A percentile compares a stretch with the other conserved stretches of the same genome.
phyloP scores from a whole-genome alignment of 768 basidiomycete genomes.

The Pleurotus sapidus region DNA sequence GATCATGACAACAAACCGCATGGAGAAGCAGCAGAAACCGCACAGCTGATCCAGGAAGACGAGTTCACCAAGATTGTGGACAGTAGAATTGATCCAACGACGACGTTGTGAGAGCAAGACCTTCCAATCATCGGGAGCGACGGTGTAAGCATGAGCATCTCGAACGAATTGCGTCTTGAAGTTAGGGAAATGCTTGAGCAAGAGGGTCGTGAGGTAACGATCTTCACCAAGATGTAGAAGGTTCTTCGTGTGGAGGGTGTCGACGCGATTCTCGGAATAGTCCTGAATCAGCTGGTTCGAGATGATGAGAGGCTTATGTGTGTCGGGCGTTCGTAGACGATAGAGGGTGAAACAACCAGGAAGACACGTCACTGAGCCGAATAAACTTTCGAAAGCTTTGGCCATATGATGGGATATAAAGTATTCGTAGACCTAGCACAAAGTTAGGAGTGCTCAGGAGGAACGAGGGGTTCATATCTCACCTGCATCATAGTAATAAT shows the following conservation, averaged over 20 bases:
- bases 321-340: slow-evolving; percentile 91
- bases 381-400: slow-evolving; percentile 95
- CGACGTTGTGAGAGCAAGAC: slow-evolving; percentile 93
- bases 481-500: slow-evolving; percentile 98
- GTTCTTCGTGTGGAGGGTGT: slow-evolving; percentile 99
- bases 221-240: slow-evolving; percentile 97
- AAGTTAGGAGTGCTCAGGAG: neutral
- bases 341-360: slow-evolving; percentile 99
- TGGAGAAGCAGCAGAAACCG: slow-evolving; percentile 98
- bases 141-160: slow-evolving; percentile 91
- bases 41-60: slow-evolving; percentile 89
- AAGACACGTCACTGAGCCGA: slow-evolving; percentile 97
- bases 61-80: slow-evolving; percentile 94
- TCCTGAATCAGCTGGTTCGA: slow-evolving; percentile 88
- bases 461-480: slow-evolving; percentile 13
- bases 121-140: slow-evolving; percentile 95
- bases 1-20: slow-evolving; percentile 98
- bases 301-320: slow-evolving; percentile 91
- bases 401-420: slow-evolving; percentile 99
- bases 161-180: slow-evolving; percentile 96
- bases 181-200: slow-evolving; percentile 92
- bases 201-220: slow-evolving; percentile 94
- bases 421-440: slow-evolving; percentile 87
- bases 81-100: slow-evolving; percentile 99
- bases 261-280: slow-evolving; percentile 94